These are phyloP conservation scores for Microbotryum lychnidis-dioicae DNA, from an alignment of 1,284 basidiomycete species.

Conservation along the genomic window DNA sequence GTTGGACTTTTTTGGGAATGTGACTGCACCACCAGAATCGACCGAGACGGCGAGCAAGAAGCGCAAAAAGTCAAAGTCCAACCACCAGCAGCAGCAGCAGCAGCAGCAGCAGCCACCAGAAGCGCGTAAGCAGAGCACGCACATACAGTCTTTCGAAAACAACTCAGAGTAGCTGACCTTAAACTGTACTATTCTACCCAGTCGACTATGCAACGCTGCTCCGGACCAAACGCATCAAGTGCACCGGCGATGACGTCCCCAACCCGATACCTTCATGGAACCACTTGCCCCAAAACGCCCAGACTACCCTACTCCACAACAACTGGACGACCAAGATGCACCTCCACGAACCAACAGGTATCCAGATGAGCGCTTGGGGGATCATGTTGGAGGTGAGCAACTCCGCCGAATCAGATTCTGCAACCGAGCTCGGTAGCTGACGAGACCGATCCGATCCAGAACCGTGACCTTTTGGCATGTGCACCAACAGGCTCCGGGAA, in stretches of 20 bases:
- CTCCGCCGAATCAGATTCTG: background rate
- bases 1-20: slow-evolving; percentile 79
- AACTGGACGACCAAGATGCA: slow-evolving; percentile 62
- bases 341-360: slow-evolving; percentile 37
- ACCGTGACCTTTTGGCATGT: slow-evolving; percentile 75
- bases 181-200: background rate
- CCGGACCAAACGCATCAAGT: slow-evolving; percentile 34
- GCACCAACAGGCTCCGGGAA: slow-evolving; percentile 94
- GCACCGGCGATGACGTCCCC: slow-evolving; percentile 41
- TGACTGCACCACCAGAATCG: slow-evolving; percentile 39
- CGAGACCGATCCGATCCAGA: slow-evolving; percentile 40
- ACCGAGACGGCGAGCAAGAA: slow-evolving; percentile 19
- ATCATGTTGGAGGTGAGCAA: slow-evolving; percentile 37
- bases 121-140: background rate
- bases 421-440: background rate
- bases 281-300: slow-evolving; percentile 26
- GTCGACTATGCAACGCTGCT: slow-evolving; percentile 17
- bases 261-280: slow-evolving; percentile 38
- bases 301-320: slow-evolving; percentile 59
- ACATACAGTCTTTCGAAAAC: background rate
- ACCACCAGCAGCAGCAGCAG: slow-evolving; percentile 24
- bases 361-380: slow-evolving; percentile 40
- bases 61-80: slow-evolving; percentile 25
- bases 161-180: background rate
- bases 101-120: background rate